A percentile compares a stretch with the other conserved stretches of the same genome.
These are phyloP conservation scores for Cryptosporidium andersoni DNA, from an alignment of 169 alveolate genomes.

Conservation along the genomic window DNA sequence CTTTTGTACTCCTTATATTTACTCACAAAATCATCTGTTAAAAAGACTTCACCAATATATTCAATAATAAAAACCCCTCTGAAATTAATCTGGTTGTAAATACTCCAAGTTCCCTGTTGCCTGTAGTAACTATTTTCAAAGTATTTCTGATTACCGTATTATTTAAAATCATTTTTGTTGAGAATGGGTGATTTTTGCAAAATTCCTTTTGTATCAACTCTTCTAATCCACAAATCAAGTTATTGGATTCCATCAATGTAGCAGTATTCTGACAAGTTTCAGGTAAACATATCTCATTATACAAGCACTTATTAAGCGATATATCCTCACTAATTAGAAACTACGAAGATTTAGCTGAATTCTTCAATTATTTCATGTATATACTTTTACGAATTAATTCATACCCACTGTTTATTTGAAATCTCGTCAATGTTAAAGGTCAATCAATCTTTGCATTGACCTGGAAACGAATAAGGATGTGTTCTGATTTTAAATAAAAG, in stretches of 20 bases:
- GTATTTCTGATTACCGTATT: conserved; percentile 21
- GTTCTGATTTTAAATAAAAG: too few species aligned
- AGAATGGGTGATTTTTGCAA: conserved; percentile 74
- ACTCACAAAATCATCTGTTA: conserved; percentile 77
- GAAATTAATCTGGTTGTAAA: conserved; percentile 77
- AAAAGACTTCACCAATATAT: conserved; percentile 84
- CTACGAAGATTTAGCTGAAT: not conserved
- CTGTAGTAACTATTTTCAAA: conserved; percentile 71
- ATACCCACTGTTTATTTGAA: not conserved
- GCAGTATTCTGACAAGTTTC: conserved; percentile 73
- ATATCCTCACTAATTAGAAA: conserved; percentile 6
- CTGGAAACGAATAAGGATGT: not conserved
- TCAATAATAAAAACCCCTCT: conserved; percentile 82
- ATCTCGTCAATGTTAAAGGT: not conserved
- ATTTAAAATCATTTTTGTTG: conserved; percentile 40
- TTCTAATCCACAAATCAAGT: conserved; percentile 72
- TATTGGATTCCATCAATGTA: conserved; percentile 74
- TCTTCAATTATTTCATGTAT: conserved; percentile 1
- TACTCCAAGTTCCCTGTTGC: conserved; percentile 83
- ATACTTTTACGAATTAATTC: not conserved
- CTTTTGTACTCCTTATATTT: conserved; percentile 76
- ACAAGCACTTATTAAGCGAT: conserved; percentile 55
- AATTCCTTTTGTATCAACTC: conserved; percentile 65
- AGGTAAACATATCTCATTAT: conserved; percentile 70
- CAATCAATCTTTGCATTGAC: not conserved